phyloP scores from a whole-genome alignment of 1,284 basidiomycete genomes.

The Sanghuangporus sanghuang region DNA sequence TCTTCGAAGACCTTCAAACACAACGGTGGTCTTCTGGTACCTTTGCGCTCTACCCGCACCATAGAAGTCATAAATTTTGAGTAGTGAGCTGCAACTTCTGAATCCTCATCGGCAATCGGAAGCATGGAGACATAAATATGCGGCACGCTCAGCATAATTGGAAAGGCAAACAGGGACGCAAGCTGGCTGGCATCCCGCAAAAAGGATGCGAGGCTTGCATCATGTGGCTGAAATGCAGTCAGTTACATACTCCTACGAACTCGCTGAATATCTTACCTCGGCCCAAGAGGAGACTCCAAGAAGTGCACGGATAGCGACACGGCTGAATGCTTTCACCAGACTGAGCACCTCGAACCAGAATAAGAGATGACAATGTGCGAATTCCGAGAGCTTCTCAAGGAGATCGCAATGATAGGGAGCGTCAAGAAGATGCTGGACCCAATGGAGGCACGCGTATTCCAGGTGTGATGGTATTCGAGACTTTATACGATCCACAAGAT shows the following conservation, averaged over 20 bases:
- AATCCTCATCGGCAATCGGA: slow-evolving; percentile 18
- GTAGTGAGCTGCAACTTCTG: slow-evolving; percentile 1
- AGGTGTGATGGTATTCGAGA: background rate
- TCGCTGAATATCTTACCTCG: background rate
- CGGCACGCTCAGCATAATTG: slow-evolving; percentile 19
- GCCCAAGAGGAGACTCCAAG: background rate
- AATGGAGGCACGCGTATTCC: slow-evolving; percentile 5
- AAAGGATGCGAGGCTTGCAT: background rate
- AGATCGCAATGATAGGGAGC: background rate
- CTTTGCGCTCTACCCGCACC: background rate
- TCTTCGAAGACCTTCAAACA: slow-evolving; percentile 8
- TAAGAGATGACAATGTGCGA: slow-evolving; percentile 19
- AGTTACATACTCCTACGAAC: background rate
- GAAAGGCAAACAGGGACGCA: slow-evolving; percentile 13
- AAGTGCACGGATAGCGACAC: slow-evolving; percentile 1
- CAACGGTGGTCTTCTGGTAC: background rate
- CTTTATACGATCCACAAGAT: background rate
- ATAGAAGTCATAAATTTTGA: background rate
- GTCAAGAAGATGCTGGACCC: slow-evolving; percentile 5
- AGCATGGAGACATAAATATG: slow-evolving; percentile 25
- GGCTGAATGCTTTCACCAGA: slow-evolving; percentile 13
- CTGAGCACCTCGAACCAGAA: slow-evolving; percentile 19
- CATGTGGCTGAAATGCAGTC: background rate
- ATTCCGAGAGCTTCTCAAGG: slow-evolving; percentile 4
- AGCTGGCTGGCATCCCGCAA: slow-evolving; percentile 6